A percentile compares a stretch with the other conserved stretches of the same genome.
These are phyloP conservation scores for Monascus purpureus DNA, from an alignment of 495 filamentous ascomycete genomes.

Conservation along the genomic window DNA sequence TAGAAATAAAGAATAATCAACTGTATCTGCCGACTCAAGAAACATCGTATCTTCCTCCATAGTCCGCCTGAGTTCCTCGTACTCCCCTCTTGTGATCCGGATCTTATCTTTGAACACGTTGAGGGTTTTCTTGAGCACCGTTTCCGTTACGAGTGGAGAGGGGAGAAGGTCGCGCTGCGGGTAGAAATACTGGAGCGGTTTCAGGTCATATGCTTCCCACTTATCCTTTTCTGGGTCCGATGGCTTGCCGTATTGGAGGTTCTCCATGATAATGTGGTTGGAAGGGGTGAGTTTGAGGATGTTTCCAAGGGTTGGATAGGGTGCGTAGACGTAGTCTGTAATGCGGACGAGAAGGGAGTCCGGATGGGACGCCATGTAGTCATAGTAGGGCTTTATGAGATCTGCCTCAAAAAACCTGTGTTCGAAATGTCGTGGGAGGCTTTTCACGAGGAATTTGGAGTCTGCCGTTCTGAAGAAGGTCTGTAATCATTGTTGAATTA, in stretches of 20 bases:
- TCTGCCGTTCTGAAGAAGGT: constrained; percentile 56
- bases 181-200: constrained; percentile 57
- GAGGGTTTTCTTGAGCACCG: constrained; percentile 41
- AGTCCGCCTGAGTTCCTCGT: constrained; percentile 31
- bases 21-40: constrained; percentile 42
- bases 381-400: constrained; percentile 43
- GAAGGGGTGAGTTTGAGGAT: constrained; percentile 40
- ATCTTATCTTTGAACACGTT: constrained; percentile 55
- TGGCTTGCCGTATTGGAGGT: constrained; percentile 43
- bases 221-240: constrained; percentile 23
- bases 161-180: constrained; percentile 54
- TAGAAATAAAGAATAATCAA: constrained; percentile 59
- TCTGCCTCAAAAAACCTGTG: constrained; percentile 53
- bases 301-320: constrained; percentile 38
- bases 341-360: constrained; percentile 51
- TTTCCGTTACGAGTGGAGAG: constrained; percentile 40
- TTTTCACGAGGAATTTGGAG: constrained; percentile 49
- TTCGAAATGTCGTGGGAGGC: constrained; percentile 50
- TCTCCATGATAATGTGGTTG: constrained; percentile 63
- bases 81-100: constrained; percentile 32
- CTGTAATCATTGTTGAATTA: constrained; percentile 7
- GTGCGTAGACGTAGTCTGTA: constrained; percentile 46
- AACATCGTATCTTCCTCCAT: constrained; percentile 46
- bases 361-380: constrained; percentile 43
- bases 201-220: constrained; percentile 61